phyloP scores from a whole-genome alignment of 2,329 filamentous ascomycete species.

The Calycina herbarum region DNA sequence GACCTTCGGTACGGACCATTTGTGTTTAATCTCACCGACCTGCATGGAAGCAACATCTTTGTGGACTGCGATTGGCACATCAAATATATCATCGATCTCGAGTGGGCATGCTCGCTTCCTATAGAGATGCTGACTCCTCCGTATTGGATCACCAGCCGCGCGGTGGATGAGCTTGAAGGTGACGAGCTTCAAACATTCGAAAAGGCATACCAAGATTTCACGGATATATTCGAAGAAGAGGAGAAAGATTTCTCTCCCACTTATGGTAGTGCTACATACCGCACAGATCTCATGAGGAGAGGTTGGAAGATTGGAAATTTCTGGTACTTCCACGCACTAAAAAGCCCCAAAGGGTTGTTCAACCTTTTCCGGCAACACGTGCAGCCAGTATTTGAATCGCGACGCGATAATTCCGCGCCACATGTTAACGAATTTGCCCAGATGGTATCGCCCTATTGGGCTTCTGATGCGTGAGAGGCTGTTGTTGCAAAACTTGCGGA shows the following conservation, averaged over 20 bases:
- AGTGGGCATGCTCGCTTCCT: slow-evolving; percentile 38
- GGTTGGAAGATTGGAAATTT: slow-evolving; percentile 31
- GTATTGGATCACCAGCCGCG: slow-evolving; percentile 35
- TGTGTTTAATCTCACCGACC: slow-evolving; percentile 40
- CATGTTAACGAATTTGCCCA: too few relatives aligned
- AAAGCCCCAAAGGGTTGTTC: slow-evolving; percentile 29
- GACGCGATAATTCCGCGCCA: too few relatives aligned
- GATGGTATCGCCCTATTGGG: too few relatives aligned
- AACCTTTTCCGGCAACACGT: slow-evolving; percentile 23
- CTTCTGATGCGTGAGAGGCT: too few relatives aligned
- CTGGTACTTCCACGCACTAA: slow-evolving; percentile 31
- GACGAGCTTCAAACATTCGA: slow-evolving; percentile 23
- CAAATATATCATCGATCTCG: slow-evolving; percentile 38
- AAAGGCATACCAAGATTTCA: slow-evolving; percentile 25
- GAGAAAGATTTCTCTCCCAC: slow-evolving; percentile 20
- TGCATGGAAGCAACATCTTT: slow-evolving; percentile 40
- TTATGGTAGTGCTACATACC: slow-evolving; percentile 20
- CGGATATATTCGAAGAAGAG: slow-evolving; percentile 25
- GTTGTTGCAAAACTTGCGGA: too few relatives aligned
- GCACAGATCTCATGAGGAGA: slow-evolving; percentile 24
- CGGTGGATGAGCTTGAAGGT: slow-evolving; percentile 19
- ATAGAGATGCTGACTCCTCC: slow-evolving; percentile 37
- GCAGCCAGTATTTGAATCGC: too few relatives aligned
- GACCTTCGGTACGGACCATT: slow-evolving; percentile 36
- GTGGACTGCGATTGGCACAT: slow-evolving; percentile 39